These are phyloP conservation scores for Durotheca rogersii DNA, from an alignment of 495 filamentous ascomycete genomes.

Conservation along the genomic window DNA sequence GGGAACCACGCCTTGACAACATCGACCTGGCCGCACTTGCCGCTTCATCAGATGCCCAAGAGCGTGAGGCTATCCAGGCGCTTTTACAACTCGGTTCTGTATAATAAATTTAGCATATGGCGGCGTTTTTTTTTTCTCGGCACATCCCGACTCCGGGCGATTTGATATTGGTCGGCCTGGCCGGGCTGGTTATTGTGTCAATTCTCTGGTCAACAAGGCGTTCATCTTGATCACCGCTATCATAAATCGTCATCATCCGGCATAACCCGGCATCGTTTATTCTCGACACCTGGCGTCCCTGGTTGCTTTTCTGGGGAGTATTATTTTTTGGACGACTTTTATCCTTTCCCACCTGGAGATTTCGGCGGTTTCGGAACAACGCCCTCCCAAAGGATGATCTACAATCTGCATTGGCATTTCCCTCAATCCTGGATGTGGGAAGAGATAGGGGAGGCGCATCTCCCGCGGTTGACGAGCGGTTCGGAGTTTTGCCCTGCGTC, in stretches of 20 bases:
- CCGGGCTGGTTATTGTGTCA: slow-evolving; percentile 29
- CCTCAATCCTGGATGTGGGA: slow-evolving; percentile 28
- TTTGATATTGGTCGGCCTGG: slow-evolving; percentile 29
- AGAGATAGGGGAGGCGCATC: slow-evolving; percentile 24
- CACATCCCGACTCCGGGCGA: slow-evolving; percentile 21
- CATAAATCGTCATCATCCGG: slow-evolving; percentile 23
- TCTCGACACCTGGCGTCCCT: slow-evolving; percentile 25
- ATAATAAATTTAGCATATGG: slow-evolving; percentile 62
- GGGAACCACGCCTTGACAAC: slow-evolving; percentile 46
- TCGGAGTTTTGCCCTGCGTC: slow-evolving; percentile 36
- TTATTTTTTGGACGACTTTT: slow-evolving; percentile 14
- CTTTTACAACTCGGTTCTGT: slow-evolving; percentile 83
- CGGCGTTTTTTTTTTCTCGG: slow-evolving; percentile 41
- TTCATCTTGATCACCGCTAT: slow-evolving; percentile 26
- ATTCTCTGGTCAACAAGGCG: slow-evolving; percentile 22
- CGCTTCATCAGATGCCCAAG: slow-evolving; percentile 61
- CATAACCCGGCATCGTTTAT: slow-evolving; percentile 21
- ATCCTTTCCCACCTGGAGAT: slow-evolving; percentile 17
- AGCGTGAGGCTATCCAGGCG: slow-evolving; percentile 82
- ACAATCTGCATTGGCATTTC: slow-evolving; percentile 29
- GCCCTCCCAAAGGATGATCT: slow-evolving; percentile 16
- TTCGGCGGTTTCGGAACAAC: slow-evolving; percentile 15
- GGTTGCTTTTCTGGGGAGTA: slow-evolving; percentile 11
- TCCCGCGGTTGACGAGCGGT: slow-evolving; percentile 32
- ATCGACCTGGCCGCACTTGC: slow-evolving; percentile 53